Base-by-base conservation (phyloP, 108 stramenopile genomes). In the Nannochloropsis salina region DNA sequence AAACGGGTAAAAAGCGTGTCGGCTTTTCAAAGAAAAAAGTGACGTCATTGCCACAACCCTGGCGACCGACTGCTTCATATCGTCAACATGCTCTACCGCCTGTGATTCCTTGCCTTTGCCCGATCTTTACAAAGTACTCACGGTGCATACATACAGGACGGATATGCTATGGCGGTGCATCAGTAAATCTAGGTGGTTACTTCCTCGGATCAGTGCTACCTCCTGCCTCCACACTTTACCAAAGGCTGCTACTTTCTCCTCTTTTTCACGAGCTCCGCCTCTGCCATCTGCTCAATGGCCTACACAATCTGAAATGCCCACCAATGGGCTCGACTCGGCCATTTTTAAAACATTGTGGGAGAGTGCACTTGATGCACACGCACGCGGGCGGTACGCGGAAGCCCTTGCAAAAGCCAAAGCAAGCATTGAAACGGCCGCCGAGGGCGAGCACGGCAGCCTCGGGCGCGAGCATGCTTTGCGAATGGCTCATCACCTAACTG, bases 361-460 rank as follows among this genome's bases (percentile, higher is more conserved):
- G 61, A 74, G 61, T 74, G 61, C 61, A n/a, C 61, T 74, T 6
- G 61, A 74, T 74, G 61, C 61, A 15, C 61, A 74, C n/a, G 61
- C 61, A 15, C 61, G 61, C 20, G 61, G 61, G n/a, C 61, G n/a
- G 6, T 74, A 74, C 61, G 2, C n/a, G 15, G 61, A 74, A n/a
- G 61, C 61, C 61, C 61, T 74, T 15, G n/a, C 20, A 6, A 15
- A 74, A n/a, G 61, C 61, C 61, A 15, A 74, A n/a, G 61, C 61
- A 15, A 74, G 61, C 61, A n/a, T 74, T 15, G 61, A 74, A n/a
- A 74, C n/a, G 61, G 61, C 61, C 6, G 61, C 61, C 15, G n/a
- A 74, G 61, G 61, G 61, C 61, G n/a, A 74, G n/a, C 61, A n/a
- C 2, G 61, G 61, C 20, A 74, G 61, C 61, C n/a, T 74, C 20